These are phyloP conservation scores for Nephelium lappaceum DNA, from an alignment of 345 rosid genomes.

Conservation along the genomic window DNA sequence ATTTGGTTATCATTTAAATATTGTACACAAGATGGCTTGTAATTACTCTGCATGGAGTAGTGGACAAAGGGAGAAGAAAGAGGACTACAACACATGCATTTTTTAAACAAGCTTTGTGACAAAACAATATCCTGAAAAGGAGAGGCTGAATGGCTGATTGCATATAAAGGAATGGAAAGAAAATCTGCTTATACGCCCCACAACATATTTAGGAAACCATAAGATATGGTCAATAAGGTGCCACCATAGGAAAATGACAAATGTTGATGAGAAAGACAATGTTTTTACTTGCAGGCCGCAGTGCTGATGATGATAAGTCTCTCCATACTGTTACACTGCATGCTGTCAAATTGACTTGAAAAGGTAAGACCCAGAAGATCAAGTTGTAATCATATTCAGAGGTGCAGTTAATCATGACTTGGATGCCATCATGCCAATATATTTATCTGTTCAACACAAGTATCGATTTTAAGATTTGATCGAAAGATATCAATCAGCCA, in stretches of 20 bases:
- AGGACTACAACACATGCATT: background rate
- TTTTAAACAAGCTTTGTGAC: background rate
- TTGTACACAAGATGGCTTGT: no score
- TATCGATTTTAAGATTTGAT: background rate
- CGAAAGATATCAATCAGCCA: no score
- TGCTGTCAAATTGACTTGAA: background rate
- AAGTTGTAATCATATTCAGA: background rate
- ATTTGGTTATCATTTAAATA: background rate
- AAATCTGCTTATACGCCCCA: conserved; percentile 14
- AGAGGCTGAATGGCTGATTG: background rate
- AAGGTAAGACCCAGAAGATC: background rate
- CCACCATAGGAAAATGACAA: conserved; percentile 5
- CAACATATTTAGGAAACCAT: conserved; percentile 8
- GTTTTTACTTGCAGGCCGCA: background rate
- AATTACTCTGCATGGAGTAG: background rate
- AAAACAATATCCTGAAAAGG: background rate
- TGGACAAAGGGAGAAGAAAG: background rate
- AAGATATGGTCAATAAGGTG: background rate
- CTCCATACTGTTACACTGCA: background rate
- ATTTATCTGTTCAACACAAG: background rate
- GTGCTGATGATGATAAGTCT: background rate
- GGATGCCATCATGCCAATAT: background rate
- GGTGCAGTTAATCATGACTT: background rate
- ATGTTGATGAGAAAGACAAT: background rate
- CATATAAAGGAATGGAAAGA: background rate